Base-by-base conservation (phyloP, 495 filamentous ascomycete genomes). In the Pseudoneurospora amorphoporcata region DNA sequence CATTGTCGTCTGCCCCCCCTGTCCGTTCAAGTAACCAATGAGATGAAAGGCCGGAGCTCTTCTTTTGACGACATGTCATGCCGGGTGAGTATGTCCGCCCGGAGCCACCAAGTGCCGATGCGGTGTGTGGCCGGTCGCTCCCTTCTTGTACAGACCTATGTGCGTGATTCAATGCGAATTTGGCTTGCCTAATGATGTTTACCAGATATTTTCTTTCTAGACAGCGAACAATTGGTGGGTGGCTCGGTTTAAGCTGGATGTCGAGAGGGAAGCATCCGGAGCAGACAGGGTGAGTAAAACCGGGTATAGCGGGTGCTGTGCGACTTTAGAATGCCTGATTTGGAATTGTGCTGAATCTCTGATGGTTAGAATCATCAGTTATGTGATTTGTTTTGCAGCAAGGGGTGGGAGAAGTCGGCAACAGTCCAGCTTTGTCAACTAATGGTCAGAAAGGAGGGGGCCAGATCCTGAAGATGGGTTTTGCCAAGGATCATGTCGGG, bases 21-120 rank as follows among this genome's bases (percentile, higher is more conserved):
- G 53, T 61, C 23, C 2, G 16, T 16, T 61, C 23, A 32, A 32
- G 53, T 8, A 61, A 16, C 53, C 23, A 61, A 61, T 61, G 53
- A 32, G 53, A 9, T 61, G 53, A 61, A 23, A 61, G 53, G 23
- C 32, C 53, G 23, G 53, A 32, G 53, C 23, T 32, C 53, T 61
- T 61, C 53, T 61, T 61, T 61, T 32, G 23, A 61, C 53, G 53
- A 61, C 53, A 61, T 61, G 53, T 61, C 53, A 61, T 61, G 53
- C 23, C 53, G 53, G 53, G 53, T 61, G 23, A 61, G 23, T 16
- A 61, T 61, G 53, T 32, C 53, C 53, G 23, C 23, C 53, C 53
- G 5, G 12, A 32, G 23, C 4, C 53, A 61, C 12, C 53, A 61
- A 61, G 23, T 61, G 53, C 53, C 53, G 23, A 61, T 61, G 53